A percentile compares a stretch with the other conserved stretches of the same genome.
phyloP scores from a whole-genome alignment of 2,329 filamentous ascomycete species.

The Botrytis hyacinthi region DNA sequence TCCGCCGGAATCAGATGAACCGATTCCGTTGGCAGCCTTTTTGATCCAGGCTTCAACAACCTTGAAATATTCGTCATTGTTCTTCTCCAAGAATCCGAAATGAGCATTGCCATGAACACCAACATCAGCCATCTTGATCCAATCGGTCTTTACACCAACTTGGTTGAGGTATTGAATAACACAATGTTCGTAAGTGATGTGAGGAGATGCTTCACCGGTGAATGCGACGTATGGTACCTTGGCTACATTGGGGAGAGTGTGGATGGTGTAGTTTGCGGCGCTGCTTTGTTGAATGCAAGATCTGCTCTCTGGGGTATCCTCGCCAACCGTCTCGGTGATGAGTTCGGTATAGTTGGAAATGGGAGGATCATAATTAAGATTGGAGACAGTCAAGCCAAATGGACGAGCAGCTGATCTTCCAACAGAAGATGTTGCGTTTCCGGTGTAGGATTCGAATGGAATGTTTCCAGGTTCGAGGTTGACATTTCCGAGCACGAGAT shows the following conservation, averaged over 20 bases:
- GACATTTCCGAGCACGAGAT: conserved; percentile 35
- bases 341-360: conserved; percentile 27
- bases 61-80: conserved; percentile 27
- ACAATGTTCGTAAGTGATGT: conserved; percentile 40
- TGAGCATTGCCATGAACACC: conserved; percentile 30
- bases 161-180: conserved; percentile 32
- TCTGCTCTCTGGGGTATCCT: conserved; percentile 29
- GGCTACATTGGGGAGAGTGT: conserved; percentile 31
- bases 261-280: conserved; percentile 13
- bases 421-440: conserved; percentile 27
- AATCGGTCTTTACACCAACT: conserved; percentile 30
- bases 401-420: conserved; percentile 25
- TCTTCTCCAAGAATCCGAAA: conserved; percentile 31
- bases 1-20: background rate
- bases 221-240: conserved; percentile 38
- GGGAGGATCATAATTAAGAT: conserved; percentile 30
- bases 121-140: conserved; percentile 28
- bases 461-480: conserved; percentile 36
- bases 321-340: conserved; percentile 26
- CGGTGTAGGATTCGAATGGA: conserved; percentile 30
- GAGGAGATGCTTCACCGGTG: conserved; percentile 37
- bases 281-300: conserved; percentile 27
- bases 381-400: conserved; percentile 29
- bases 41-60: conserved; percentile 29
- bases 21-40: background rate